Evolutionary conservation across 1,284 basidiomycete species (phyloP), one percentile per base, ranked within the genome.

Genomic region (Malassezia furfur): DNA sequence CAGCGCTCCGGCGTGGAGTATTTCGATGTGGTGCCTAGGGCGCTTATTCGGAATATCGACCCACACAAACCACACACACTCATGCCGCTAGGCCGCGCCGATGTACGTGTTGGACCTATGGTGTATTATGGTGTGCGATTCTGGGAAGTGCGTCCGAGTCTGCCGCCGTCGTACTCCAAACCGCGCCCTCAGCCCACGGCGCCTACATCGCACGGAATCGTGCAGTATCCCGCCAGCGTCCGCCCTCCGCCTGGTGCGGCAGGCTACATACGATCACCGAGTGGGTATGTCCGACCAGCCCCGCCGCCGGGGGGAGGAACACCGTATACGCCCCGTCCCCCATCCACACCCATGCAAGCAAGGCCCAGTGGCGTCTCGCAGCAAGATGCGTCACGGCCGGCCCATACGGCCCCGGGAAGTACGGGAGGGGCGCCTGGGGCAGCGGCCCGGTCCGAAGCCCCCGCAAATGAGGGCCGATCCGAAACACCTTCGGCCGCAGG

Each of bases 41-140:
- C 50, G 21, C 52, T 68, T 17, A 48, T 68, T 1, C 65, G 62
- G 22, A 63, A 60, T 39, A 60, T 74, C 54, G 63, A 67, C 25
- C 66, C 68, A 5, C 58, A 57, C 12, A 57, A 62, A 28, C 60
- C 68, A 1, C 68, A 69, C 41, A 50, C 65, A 4, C 60, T 70
- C 35, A 58, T 66, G 21, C 61, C 65, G 38, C 61, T 70, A 9
- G 68, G 68, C 17, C 55, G 63, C 1, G 67, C 66, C n/a, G 64
- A 70, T 37, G 65, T 70, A 37, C 65, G 62, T 22, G 63, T 64
- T 8, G 68, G 70, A 0, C 72, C 72, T 0, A 62, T 69, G 39
- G 50, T 65, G 38, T 73, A 72, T 41, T 54, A 61, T 35, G 62
- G 62, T 47, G 67, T 66, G 49, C 64, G 64, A n/a, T 66, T 71